Evolutionary conservation across 1,139 yeast genomes (phyloP), one percentile per base, ranked within the genome.

Genomic region (Scheffersomyces parashehatae): DNA sequence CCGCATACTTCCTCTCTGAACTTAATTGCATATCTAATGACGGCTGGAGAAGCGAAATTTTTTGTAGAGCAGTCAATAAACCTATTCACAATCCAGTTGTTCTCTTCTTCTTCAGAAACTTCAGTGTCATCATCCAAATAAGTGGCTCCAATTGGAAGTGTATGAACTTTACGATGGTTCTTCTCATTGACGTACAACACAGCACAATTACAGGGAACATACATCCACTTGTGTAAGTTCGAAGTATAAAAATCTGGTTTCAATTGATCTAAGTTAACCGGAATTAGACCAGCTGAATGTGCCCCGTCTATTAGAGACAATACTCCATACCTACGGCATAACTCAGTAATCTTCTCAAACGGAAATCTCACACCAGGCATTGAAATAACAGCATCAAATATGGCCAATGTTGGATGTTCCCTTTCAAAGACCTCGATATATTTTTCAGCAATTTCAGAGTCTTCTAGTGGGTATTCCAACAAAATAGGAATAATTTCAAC

Each of bases 201-300:
- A 0, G 88, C 85, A 51, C 78, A 73, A 1, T 83, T 80, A 38
- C 81, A 67, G 2, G 90, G 88, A 16, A 74, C 73, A 50, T 59
- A 81, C 38, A 73, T 67, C 91, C 91, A 85, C 56, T 86, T 86
- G 68, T 86, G 91, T 29, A 84, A 65, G 55, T 85, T 85, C 34
- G 85, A 66, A 12, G 78, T 73, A 54, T 73, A 78, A 56, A 82
- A 85, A 55, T 84, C 90, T 0, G 91, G 88, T 41, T 70, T 58
- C 15, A 79, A 62, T 1, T 58, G 54, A 0, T 56, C 53, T 40
- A 84, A 56, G 44, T 79, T 70, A 24, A 83, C 50, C 3, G 77
- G 76, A 8, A 81, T 54, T 41, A 81, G 62, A 0, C 93, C 93
- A 31, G 80, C 69, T 1, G 82, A 78, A 58, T 86, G 93, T 3